These are phyloP conservation scores for Pleurotus eryngii DNA, from an alignment of 768 basidiomycete genomes.

Conservation along the genomic window DNA sequence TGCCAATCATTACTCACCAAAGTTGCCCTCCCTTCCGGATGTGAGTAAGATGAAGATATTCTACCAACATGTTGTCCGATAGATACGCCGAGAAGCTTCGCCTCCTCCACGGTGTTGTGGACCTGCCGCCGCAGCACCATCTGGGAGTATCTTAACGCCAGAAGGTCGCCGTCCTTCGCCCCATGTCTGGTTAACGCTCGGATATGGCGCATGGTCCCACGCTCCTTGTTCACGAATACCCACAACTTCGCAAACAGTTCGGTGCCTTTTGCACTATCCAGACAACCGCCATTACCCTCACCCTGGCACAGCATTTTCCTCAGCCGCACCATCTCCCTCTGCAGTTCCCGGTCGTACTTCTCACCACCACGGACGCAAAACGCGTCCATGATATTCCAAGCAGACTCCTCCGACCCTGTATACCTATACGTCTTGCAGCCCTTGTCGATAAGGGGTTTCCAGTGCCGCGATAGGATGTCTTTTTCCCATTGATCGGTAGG, in stretches of 20 bases:
- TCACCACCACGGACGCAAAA: background rate
- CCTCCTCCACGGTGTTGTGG: background rate
- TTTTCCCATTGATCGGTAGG: background rate
- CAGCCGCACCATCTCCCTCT: conserved; percentile 1
- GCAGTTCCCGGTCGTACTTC: conserved; percentile 1
- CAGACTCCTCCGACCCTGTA: background rate
- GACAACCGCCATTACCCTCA: background rate
- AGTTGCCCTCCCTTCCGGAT: conserved; percentile 1
- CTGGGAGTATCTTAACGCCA: background rate
- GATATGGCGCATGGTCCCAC: background rate
- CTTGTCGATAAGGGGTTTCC: conserved; percentile 5
- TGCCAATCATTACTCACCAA: background rate
- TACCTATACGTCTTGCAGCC: background rate
- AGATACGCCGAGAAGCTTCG: background rate
- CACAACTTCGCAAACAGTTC: background rate
- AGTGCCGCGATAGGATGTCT: conserved; percentile 2
- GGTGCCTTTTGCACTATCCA: background rate
- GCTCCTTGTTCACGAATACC: conserved; percentile 4
- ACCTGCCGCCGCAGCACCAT: background rate
- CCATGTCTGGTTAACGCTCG: background rate
- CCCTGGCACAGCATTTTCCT: background rate
- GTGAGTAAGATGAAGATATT: background rate
- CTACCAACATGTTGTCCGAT: background rate
- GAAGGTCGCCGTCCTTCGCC: background rate
- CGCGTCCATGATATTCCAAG: background rate